Base-by-base conservation (phyloP, 352 stramenopile genomes). In the Phytopythium litorale region DNA sequence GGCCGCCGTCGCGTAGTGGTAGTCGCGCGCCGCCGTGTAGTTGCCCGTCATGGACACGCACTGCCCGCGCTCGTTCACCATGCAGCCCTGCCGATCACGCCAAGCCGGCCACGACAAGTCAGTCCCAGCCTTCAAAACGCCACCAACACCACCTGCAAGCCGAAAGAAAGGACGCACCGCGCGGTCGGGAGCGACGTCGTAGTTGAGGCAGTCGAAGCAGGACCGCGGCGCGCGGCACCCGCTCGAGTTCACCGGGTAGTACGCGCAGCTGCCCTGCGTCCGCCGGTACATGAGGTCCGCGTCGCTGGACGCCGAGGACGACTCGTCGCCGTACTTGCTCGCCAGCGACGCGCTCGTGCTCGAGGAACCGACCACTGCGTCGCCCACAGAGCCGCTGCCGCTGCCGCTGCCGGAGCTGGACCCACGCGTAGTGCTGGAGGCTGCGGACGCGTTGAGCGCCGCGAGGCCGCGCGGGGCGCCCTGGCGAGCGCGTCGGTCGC, bases 141-240 rank as follows among this genome's bases (percentile, higher is more conserved):
- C 28, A 5, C 28, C 28, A 32, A 32, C 7, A 32, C 3, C 28
- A 32, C 28, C 28, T 32, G 28, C 28, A 32, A 32, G 16, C 46
- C 16, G n/a, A 28, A 19, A 51, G 21, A 42, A 38, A 32, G 32
- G 6, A 66, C 59, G 30, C 28, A 64, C 55, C 18, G 30, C 55
- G 5, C 60, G 64, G 32, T 76, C 64, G 19, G 53, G 57, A 1
- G 62, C 56, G 21, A 79, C 52, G 4, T 65, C 25, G 25, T 42
- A 42, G 58, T 84, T 76, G 49, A 76, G 64, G 53, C 75, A 79
- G 59, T 84, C 65, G 56, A 67, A 79, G 68, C 72, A 84, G 42
- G 62, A 71, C 30, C 72, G 70, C 53, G 67, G 71, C 1, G 62
- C 58, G 59, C 52, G 62, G 63, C 66, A 79, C 35, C 63, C 69